Conservation (phyloP, 768 basidiomycete species). For the Suillus alpinus region DNA sequence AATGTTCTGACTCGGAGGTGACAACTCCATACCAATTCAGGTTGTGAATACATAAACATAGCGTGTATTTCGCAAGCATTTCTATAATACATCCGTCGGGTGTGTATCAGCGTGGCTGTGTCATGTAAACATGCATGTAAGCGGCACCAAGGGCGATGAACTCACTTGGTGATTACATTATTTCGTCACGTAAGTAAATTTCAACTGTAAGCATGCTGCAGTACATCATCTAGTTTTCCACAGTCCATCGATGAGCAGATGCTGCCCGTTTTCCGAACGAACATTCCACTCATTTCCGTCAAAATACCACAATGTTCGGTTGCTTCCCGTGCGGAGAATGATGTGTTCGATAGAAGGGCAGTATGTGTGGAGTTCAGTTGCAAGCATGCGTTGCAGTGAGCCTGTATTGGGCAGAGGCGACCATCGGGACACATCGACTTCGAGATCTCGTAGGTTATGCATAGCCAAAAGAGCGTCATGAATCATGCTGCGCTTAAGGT, state of each 20-base stretch:
- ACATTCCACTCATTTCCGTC: constrained; percentile 36
- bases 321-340: constrained; percentile 32
- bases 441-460: constrained; percentile 32
- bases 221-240: constrained; percentile 26
- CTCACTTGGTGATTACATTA: constrained; percentile 20
- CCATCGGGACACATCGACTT: constrained; percentile 38
- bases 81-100: constrained; percentile 22
- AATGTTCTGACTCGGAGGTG: constrained; percentile 20
- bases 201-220: constrained; percentile 4
- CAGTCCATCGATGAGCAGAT: constrained; percentile 25
- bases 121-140: constrained; percentile 18
- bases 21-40: constrained; percentile 21
- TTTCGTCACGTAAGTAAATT: constrained; percentile 23
- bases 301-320: constrained; percentile 27
- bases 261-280: constrained; percentile 25
- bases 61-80: constrained; percentile 18
- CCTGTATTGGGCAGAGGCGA: constrained; percentile 26
- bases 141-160: constrained; percentile 24
- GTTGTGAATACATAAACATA: constrained; percentile 29
- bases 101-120: constrained; percentile 19
- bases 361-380: constrained; percentile 38
- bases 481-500: constrained; percentile 28
- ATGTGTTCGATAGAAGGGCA: constrained; percentile 33
- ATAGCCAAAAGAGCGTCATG: constrained; percentile 34
- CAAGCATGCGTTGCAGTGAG: constrained; percentile 33